A percentile compares a stretch with the other conserved stretches of the same genome.
These are phyloP conservation scores for Candida piceae DNA, from an alignment of 805 yeast genomes.

Conservation along the genomic window DNA sequence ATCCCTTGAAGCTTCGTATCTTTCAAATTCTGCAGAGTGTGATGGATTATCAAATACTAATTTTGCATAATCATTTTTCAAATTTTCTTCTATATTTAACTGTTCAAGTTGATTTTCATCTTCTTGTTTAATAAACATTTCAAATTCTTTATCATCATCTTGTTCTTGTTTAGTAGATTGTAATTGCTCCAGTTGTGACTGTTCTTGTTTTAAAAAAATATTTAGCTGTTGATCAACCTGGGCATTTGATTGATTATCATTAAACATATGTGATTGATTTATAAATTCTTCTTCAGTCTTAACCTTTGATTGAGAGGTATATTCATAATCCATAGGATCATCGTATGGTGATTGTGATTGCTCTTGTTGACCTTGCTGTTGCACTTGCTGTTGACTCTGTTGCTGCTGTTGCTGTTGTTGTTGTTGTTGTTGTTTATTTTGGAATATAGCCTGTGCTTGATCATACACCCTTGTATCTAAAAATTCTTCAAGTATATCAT, in stretches of 20 bases:
- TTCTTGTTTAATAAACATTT: conserved; percentile 11
- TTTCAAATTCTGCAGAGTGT: conserved; percentile 22
- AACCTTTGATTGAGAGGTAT: no score
- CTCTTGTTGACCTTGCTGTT: not conserved
- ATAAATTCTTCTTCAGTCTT: no score
- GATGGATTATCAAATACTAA: conserved; percentile 2
- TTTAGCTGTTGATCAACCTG: no score
- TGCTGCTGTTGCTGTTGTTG: conserved; percentile 1
- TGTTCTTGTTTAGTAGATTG: not conserved
- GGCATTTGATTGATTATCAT: no score
- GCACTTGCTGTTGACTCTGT: not conserved
- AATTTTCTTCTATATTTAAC: conserved; percentile 7
- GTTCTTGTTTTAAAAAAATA: no score
- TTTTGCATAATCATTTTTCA: conserved; percentile 1
- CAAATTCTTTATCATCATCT: not conserved
- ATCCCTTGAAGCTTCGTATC: conserved; percentile 41
- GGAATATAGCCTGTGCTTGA: conserved; percentile 6
- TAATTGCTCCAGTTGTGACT: no score
- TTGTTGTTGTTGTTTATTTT: conserved; percentile 1
- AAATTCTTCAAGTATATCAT: conserved; percentile 54
- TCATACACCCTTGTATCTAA: conserved; percentile 50
- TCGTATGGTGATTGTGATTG: no score
- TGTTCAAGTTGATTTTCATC: conserved; percentile 8
- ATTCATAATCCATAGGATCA: no score
- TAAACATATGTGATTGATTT: no score